A percentile compares a stretch with the other conserved stretches of the same genome.
phyloP scores from a whole-genome alignment of 108 stramenopile species.

The Fistulifera solaris region DNA sequence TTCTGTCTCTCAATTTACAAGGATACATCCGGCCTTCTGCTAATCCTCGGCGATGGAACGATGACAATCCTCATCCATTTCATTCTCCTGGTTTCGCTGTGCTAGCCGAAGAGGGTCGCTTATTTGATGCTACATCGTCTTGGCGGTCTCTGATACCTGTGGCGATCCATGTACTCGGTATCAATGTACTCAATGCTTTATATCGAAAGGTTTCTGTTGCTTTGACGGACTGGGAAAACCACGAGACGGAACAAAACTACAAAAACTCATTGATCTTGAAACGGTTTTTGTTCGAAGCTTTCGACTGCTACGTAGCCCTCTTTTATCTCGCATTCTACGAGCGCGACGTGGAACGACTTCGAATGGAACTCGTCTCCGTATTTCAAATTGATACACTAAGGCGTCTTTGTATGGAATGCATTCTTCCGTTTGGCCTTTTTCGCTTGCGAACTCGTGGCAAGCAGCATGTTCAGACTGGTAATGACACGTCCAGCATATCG shows the following conservation, averaged over 20 bases:
- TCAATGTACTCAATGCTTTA: constrained; percentile 47
- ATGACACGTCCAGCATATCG: neutral
- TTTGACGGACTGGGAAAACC: constrained; percentile 77
- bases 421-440: constrained; percentile 24
- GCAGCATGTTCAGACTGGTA: no score
- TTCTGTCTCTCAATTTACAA: constrained; percentile 69
- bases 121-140: constrained; percentile 47
- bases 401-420: constrained; percentile 34
- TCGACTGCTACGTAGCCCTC: constrained; percentile 75
- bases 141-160: constrained; percentile 51
- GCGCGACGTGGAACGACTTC: constrained; percentile 44
- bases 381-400: constrained; percentile 53
- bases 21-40: constrained; percentile 49
- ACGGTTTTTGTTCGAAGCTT: constrained; percentile 76
- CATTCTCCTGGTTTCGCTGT: constrained; percentile 35
- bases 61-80: constrained; percentile 38
- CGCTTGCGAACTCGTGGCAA: no score
- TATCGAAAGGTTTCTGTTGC: constrained; percentile 47
- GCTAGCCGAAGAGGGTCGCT: constrained; percentile 43
- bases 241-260: constrained; percentile 40
- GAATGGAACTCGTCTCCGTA: constrained; percentile 45
- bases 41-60: constrained; percentile 36
- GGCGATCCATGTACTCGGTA: constrained; percentile 47
- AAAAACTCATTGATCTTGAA: constrained; percentile 65
- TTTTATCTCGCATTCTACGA: constrained; percentile 83